Base-by-base conservation (phyloP, 2,329 filamentous ascomycete species). In the Biscogniauxia mediterranea region DNA sequence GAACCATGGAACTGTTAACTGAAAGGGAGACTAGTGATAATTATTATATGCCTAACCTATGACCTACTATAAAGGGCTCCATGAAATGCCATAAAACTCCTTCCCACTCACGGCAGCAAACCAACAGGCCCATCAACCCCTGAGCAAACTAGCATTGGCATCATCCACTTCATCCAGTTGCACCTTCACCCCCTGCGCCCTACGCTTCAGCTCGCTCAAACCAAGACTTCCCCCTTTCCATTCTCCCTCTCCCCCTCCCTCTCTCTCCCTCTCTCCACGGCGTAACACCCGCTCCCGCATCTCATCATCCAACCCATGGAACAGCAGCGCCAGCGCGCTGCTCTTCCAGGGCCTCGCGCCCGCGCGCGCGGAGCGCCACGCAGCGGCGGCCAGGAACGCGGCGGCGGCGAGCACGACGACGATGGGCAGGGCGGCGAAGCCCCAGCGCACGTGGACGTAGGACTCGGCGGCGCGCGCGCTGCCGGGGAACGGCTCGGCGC, bases 401-500 rank as follows among this genome's bases (percentile, higher is more conserved):
- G 67, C 69, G 0, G 75, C 69, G 28, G 70, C 60, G 7, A 70
- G 17, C 1, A 77, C 71, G 6, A 74, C 69, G 4, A 73, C 56
- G 2, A 75, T 65, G 2, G 75, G 74, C 21, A 75, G 60, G 0
- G 71, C 61, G 1, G 76, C 67, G 55, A 76, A 78, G 0, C 71
- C 70, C 75, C 75, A 76, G n/a, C 70, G 69, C 6, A 77, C 75
- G 20, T 69, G 66, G 0, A 77, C 71, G 50, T 72, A 77, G 3
- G 68, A 73, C 59, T 76, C 68, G 11, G 59, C 60, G 11, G 62
- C 65, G n/a, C 70, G 58, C 5, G 76, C 69, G 3, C 63, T 58
- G 3, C 75, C 76, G 15, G 62, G n/a, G 23, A 76, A 67, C 0
- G 68, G 62, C 50, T 63, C 68, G 2, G 69, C 68, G 6, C 70